A percentile compares a stretch with the other conserved stretches of the same genome.
These are phyloP conservation scores for Aspergillus neotritici DNA, from an alignment of 2,329 filamentous ascomycete genomes.

Conservation along the genomic window DNA sequence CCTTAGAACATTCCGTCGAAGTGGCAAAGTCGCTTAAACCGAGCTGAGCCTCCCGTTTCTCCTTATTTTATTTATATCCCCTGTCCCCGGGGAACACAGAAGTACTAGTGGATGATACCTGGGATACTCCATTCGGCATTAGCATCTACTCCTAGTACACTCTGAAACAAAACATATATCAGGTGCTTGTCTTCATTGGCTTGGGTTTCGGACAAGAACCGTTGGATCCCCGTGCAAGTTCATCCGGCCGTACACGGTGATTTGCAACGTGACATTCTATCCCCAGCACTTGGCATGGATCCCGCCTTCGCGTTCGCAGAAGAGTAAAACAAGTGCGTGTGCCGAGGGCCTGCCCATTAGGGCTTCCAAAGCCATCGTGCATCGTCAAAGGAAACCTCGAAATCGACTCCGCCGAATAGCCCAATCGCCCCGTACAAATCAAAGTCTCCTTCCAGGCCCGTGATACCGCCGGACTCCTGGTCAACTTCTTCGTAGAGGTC, in stretches of 20 bases:
- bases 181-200: no score
- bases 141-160: no score
- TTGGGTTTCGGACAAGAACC: no score
- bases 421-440: constrained; percentile 58
- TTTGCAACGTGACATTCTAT: not conserved
- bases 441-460: constrained; percentile 63
- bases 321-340: no score
- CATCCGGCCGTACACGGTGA: no score
- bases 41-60: not conserved
- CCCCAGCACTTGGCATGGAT: no score
- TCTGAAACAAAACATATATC: no score
- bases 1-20: not conserved
- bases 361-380: constrained; percentile 44
- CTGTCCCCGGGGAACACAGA: no score
- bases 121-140: no score
- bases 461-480: constrained; percentile 51
- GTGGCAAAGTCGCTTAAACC: not conserved
- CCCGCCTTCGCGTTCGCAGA: no score
- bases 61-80: no score
- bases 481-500: constrained; percentile 57
- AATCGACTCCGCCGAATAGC: constrained; percentile 57
- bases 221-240: no score
- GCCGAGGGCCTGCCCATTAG: not conserved
- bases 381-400: constrained; percentile 50
- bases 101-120: not conserved